Conservation (phyloP, 495 filamentous ascomycete genomes). For the Penicillium coprophilum region DNA sequence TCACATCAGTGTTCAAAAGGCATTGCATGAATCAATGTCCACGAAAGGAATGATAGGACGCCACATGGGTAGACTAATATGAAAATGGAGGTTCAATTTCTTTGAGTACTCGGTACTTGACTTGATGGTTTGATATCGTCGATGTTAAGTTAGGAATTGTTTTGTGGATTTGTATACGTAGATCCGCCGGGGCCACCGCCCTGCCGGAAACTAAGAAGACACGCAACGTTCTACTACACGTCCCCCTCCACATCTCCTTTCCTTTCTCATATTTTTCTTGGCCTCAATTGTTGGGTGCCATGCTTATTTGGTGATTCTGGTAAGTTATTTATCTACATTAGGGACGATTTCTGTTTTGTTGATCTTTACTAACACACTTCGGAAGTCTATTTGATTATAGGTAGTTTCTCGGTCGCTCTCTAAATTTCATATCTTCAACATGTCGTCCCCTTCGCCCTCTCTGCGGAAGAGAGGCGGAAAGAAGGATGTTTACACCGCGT, state of each 20-base stretch:
- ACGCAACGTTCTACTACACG: conserved; percentile 12
- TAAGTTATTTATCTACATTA: conserved; percentile 11
- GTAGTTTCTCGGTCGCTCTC: conserved; percentile 39
- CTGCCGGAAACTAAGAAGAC: conserved; percentile 15
- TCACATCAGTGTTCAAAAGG: not conserved
- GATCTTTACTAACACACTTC: conserved; percentile 13
- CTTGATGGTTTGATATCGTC: not conserved
- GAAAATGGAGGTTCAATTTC: not conserved
- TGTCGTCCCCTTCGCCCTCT: conserved; percentile 45
- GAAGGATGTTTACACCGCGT: conserved; percentile 38
- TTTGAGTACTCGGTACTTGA: conserved; percentile 1
- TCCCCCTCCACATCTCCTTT: conserved; percentile 12
- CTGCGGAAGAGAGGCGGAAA: conserved; percentile 54
- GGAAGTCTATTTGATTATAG: conserved; percentile 38
- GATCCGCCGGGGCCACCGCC: conserved; percentile 15
- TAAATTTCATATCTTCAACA: conserved; percentile 29
- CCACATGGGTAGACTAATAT: not conserved
- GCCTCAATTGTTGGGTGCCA: conserved; percentile 23
- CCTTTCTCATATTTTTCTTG: conserved; percentile 18
- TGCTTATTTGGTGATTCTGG: conserved; percentile 33
- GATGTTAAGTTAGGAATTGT: conserved; percentile 7
- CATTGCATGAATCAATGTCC: not conserved
- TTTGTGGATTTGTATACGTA: conserved; percentile 10
- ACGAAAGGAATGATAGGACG: not conserved
- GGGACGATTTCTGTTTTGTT: not conserved